Evolutionary conservation across 768 basidiomycete species (phyloP), one percentile per base, ranked within the genome.

Genomic region (Hemileccinum rubropunctum): DNA sequence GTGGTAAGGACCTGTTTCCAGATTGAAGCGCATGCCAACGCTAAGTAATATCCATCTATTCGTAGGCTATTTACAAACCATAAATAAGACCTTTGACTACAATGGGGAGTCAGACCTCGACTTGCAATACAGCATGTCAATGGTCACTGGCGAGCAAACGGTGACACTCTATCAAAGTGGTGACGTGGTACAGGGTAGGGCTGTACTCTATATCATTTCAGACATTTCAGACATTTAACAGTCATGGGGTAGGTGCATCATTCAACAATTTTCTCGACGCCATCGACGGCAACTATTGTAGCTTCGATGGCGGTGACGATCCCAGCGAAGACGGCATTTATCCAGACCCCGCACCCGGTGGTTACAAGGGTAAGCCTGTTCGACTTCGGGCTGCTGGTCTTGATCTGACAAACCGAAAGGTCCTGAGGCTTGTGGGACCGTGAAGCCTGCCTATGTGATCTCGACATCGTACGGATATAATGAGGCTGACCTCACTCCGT

Each of bases 391-490:
- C 4, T 15, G 11, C 33, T 18, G 21, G 14, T 4, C 5, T 17
- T 8, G 5, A 37, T 21, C 43, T 45, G 14, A 53, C 36, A 17
- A 21, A 43, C 10, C 1, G 10, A 34, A 45, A 67, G 64, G 64
- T 27, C 28, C 51, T 2, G 40, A 58, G 35, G 54, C 36, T 37
- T 77, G 76, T 50, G 77, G 76, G 6, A 70, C 65, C 15, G 58
- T 69, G 8, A 56, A 60, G 15, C 72, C 73, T 3, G 58, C 76
- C 2, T 52, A 70, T 15, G 75, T 78, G 28, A 68, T 77, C 47
- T 76, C 73, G 6, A 73, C 73, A 2, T 77, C 76, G 2, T 77
- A 78, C 52, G 52, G 54, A 6, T 68, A 67, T 43, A 62, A 71
- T 34, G 76, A 78, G 46, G 66, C 57, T 12, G 67, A 70, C 17